Evolutionary conservation across 2,329 filamentous ascomycete species (phyloP), one percentile per base, ranked within the genome.

Genomic region (Neonectria hederae): DNA sequence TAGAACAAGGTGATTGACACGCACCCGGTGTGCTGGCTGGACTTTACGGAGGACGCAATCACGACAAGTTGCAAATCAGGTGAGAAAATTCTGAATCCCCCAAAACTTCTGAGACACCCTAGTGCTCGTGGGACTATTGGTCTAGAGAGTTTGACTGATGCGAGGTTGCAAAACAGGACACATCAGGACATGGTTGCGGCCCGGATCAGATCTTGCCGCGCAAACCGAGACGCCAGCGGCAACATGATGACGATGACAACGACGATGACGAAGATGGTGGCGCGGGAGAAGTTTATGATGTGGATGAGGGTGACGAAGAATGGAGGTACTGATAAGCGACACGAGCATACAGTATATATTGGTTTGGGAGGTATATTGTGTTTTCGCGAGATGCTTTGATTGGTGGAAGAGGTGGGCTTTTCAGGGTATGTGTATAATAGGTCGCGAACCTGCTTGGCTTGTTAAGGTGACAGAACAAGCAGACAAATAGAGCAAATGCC

Each of bases 31-130:
- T 92, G 89, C 77, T 97, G 94, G 91, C 80, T 99, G 42, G 92
- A 90, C n/a, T 99, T 99, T 74, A 94, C 95, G 59, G 91, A 97
- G 76, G 90, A 97, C 73, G 91, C 91, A 67, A 97, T 99, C 70
- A 90, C 98, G 75, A 97, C 94, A 38, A 93, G 93, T 70, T 97
- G 94, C 81, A 92, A 93, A 76, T 92, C 90, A 80, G 95, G 95
- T 97, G 83, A 79, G 90, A 83, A 83, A 51, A 22, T 51, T 40
- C 24, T 21, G 22, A 57, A 54, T n/a, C 7, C 30, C 22, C 13
- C 30, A 22, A 40, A 30, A 9, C 9, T 26, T 43, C 22, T 24
- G 54, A 32, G 11, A 35, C 54, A 30, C 54, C 21, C 30, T 28
- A 26, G 13, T 30, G 40, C 21, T 30, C 49, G 43, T 13, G 40